Evolutionary conservation across 441 rosid species (phyloP), one percentile per base, ranked within the genome.

Genomic region (Jatropha multifida): DNA sequence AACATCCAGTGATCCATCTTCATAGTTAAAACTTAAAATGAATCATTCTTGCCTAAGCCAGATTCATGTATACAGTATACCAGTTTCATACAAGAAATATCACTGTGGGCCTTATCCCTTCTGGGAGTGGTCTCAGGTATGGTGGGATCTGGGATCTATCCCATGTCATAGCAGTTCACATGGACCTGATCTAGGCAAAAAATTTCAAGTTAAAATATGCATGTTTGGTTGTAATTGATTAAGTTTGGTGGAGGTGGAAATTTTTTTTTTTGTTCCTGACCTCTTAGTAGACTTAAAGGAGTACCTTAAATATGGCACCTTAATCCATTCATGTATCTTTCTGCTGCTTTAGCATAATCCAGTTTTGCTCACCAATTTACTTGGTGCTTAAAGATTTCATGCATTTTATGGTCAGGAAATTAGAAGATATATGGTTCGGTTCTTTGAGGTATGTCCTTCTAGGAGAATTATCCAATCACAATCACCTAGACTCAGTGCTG

Each of bases 391-490:
- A 18, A 37, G 12, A 41, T 66, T 14, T 26, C 15, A 8, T 68
- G 61, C 51, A 18, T 61, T 68, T 73, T 65, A 46, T 77, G 52
- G 48, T 76, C 83, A 96, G 99, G 86, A 85, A 85, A 74, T 76
- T 92, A 62, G 98, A 96, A 92, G 97, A 88, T 76, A 81, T 84
- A 69, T 94, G 98, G 99, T 82, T 94, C 71, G 99, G 98, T 69
- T 85, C 92, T 18, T 91, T 93, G 98, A 90, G 88, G 74, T 86
- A 66, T 79, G 72, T 89, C 79, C 90, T 96, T 81, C 83, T 89
- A 12, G 96, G 97, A 84, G 90, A 87, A 76, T 79, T 76, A 78
- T 72, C 85, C 55, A 83, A 88, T 81, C 78, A 79, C 82, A 79
- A 81, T 65, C 81, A 64, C 72, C 78, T 89, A 54, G 89, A 84